phyloP scores from a whole-genome alignment of 495 filamentous ascomycete species.

The Amorphotheca resinae region DNA sequence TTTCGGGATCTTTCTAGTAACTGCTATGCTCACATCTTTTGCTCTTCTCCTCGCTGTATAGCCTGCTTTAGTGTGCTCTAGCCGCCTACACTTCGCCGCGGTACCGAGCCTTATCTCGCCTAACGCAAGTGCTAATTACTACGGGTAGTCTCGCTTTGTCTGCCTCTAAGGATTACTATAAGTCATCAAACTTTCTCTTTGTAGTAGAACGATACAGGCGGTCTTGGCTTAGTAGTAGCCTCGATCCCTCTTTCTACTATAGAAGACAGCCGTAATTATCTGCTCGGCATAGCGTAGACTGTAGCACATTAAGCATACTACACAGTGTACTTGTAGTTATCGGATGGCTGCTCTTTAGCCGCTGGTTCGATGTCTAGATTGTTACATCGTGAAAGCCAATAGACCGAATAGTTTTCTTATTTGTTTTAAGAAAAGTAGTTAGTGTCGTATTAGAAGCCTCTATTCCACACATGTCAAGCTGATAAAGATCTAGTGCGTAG shows the following conservation, averaged over 20 bases:
- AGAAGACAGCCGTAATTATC: slow-evolving; percentile 10
- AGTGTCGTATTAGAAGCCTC: slow-evolving; percentile 2
- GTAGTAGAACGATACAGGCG: neutral
- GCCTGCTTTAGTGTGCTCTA: too few species aligned
- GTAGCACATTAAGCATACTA: slow-evolving; percentile 9
- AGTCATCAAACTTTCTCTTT: neutral
- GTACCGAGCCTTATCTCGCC: too few species aligned
- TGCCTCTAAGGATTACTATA: too few species aligned
- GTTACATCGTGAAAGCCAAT: slow-evolving; percentile 12
- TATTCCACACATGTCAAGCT: slow-evolving; percentile 5
- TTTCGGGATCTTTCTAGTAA: too few species aligned
- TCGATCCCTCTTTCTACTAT: slow-evolving; percentile 8
- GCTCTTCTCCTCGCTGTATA: too few species aligned
- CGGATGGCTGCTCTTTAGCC: neutral
- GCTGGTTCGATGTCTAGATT: neutral
- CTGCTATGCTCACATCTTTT: too few species aligned
- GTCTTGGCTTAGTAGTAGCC: slow-evolving; percentile 3
- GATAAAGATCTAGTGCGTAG: neutral
- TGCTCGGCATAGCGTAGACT: slow-evolving; percentile 8
- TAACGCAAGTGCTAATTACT: too few species aligned
- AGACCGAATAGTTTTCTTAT: slow-evolving; percentile 11
- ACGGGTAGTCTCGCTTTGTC: too few species aligned
- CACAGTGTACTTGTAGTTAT: slow-evolving; percentile 9
- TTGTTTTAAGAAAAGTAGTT: slow-evolving; percentile 7
- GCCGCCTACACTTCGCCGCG: too few species aligned